Evolutionary conservation across 2,329 filamentous ascomycete genomes (phyloP).

Genomic region (Microdochium trichocladiopsis): DNA sequence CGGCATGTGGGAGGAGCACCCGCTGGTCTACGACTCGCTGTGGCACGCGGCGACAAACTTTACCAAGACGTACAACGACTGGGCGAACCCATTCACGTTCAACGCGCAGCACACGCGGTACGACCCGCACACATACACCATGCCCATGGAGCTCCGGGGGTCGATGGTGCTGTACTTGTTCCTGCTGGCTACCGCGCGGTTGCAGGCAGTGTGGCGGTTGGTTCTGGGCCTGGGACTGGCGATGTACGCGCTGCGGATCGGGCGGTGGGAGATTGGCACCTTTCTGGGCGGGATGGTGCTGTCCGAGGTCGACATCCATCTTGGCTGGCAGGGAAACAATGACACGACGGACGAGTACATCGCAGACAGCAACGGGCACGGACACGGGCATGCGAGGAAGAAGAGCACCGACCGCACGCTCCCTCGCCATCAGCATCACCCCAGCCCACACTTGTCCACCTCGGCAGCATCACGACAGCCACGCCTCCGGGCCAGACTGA

Average conservation of each 20-base stretch:
- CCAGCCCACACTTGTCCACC: slow-evolving; percentile 8
- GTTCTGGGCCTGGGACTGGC: slow-evolving; percentile 19
- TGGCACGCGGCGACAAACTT: slow-evolving; percentile 30
- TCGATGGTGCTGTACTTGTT: slow-evolving; percentile 32
- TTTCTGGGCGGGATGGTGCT: slow-evolving; percentile 28
- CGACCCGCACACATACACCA: slow-evolving; percentile 32
- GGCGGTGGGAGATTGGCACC: slow-evolving; percentile 31
- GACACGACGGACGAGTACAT: too few species aligned
- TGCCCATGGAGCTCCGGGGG: slow-evolving; percentile 32
- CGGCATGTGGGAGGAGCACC: slow-evolving; percentile 33
- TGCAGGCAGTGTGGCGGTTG: slow-evolving; percentile 26
- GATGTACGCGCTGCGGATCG: slow-evolving; percentile 23
- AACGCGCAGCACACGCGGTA: slow-evolving; percentile 29
- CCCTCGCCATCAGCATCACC: background rate
- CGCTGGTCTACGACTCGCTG: slow-evolving; percentile 28
- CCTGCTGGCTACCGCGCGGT: slow-evolving; percentile 26
- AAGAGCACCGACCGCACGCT: background rate
- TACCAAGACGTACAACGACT: slow-evolving; percentile 26
- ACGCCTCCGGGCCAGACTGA: slow-evolving; percentile 1
- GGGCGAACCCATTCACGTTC: slow-evolving; percentile 33
- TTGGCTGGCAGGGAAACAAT: background rate
- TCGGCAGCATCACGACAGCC: slow-evolving; percentile 3
- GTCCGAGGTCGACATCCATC: slow-evolving; percentile 27
- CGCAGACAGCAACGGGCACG: too few species aligned
- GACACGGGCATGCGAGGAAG: background rate